Conservation (phyloP, 192 early-diverging fungal genomes). For the Podila epigama region DNA sequence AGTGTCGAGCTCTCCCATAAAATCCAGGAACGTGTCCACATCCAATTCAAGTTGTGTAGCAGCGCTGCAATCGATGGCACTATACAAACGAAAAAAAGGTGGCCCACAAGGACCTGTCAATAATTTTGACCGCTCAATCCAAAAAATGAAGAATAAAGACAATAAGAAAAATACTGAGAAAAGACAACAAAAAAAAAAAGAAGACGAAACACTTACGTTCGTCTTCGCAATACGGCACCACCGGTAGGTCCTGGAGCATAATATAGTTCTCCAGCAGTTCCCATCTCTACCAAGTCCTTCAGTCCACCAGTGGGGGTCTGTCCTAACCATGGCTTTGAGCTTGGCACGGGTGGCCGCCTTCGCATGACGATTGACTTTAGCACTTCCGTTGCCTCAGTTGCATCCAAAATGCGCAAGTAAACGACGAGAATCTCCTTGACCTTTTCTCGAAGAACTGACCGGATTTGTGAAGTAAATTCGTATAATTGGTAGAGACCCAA, state of each 20-base stretch:
- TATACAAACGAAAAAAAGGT: constrained; percentile 17
- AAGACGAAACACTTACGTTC: constrained; percentile 33
- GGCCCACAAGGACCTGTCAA: too few species aligned
- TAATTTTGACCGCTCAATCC: too few species aligned
- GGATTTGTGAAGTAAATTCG: constrained; percentile 52
- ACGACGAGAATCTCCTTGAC: constrained; percentile 55
- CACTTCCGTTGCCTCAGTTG: constrained; percentile 35
- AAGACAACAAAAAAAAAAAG: constrained; percentile 9
- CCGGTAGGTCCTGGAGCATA: constrained; percentile 61
- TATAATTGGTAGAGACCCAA: constrained; percentile 66
- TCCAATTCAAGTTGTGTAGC: constrained; percentile 59
- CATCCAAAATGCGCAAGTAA: constrained; percentile 56
- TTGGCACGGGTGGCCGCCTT: constrained; percentile 17
- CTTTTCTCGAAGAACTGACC: constrained; percentile 52
- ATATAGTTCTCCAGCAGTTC: constrained; percentile 55
- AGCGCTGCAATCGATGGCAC: constrained; percentile 14
- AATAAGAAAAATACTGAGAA: too few species aligned
- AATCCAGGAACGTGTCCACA: constrained; percentile 67
- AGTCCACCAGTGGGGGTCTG: not conserved
- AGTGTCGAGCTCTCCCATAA: constrained; percentile 60
- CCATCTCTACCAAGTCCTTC: constrained; percentile 40
- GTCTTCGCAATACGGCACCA: constrained; percentile 56
- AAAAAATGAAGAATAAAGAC: not conserved
- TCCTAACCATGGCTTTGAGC: constrained; percentile 25
- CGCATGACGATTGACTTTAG: constrained; percentile 59